phyloP scores from a whole-genome alignment of 352 stramenopile species.

The Discostella stelligera region DNA sequence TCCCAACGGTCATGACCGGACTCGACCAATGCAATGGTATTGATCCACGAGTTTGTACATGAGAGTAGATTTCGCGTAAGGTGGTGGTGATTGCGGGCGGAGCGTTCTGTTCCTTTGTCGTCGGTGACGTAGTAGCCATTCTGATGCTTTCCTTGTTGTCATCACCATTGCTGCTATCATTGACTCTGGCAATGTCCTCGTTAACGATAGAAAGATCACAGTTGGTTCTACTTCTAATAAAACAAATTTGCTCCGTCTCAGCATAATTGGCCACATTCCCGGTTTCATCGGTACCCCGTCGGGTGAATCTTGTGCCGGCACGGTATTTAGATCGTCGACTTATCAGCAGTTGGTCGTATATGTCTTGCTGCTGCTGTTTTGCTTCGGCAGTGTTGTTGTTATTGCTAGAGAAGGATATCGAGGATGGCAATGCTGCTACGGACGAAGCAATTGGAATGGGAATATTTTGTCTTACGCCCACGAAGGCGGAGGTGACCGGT shows the following conservation, averaged over 20 bases:
- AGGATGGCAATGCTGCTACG: conserved; percentile 64
- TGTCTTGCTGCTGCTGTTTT: conserved; percentile 79
- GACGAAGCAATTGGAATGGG: too few species aligned
- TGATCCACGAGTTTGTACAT: conserved; percentile 92
- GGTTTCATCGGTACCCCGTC: conserved; percentile 88
- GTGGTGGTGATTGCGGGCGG: background rate
- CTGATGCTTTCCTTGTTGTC: too few species aligned
- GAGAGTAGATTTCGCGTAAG: conserved; percentile 84
- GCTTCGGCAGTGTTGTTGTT: conserved; percentile 83
- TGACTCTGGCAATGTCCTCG: too few species aligned
- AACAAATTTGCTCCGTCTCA: conserved; percentile 92
- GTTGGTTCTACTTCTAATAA: conserved; percentile 79
- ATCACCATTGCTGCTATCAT: conserved; percentile 72
- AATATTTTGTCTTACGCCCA: conserved; percentile 65
- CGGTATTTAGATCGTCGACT: conserved; percentile 66
- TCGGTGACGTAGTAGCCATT: too few species aligned
- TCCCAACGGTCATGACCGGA: conserved; percentile 74
- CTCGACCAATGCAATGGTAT: conserved; percentile 92
- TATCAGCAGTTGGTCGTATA: conserved; percentile 85
- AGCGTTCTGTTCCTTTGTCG: too few species aligned
- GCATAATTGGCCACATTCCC: conserved; percentile 93
- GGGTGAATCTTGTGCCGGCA: conserved; percentile 88
- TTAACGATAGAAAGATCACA: too few species aligned
- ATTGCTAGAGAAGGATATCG: conserved; percentile 71
- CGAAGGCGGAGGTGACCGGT: conserved; percentile 82